Evolutionary conservation across 371 early-diverging fungal genomes (phyloP), one percentile per base, ranked within the genome.

Genomic region (Mucor racemosus): DNA sequence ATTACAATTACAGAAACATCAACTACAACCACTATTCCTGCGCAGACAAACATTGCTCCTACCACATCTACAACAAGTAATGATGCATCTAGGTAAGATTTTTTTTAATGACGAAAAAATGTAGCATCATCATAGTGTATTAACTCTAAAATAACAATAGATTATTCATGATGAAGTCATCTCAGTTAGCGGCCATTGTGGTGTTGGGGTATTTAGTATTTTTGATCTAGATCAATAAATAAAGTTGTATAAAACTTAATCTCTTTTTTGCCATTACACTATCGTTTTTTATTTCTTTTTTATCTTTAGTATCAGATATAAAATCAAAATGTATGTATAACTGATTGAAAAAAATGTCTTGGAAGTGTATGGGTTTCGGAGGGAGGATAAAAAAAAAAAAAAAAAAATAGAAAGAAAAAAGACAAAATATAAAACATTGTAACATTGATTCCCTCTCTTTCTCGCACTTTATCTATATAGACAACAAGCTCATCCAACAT

Each of bases 81-180:
- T 42, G 59, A 59, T 40, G 59, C 59, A 41, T 13, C 19, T 5
- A 59, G 59, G 59, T 59, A 59, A 59, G 17, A 10, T 39, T 39
- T n/a, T 15, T 35, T n/a, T 5, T 17, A 38, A 10, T 7, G n/a
- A 55, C 14, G n/a, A 55, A 17, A 15, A 14, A 55, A 5, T 1
- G 1, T 55, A 55, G 35, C 33, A 34, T 55, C 56, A 33, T 15
- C 56, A 55, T 33, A 14, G 36, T 35, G 34, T 56, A 56, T 36
- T 56, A 17, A 56, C 9, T 35, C 36, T 5, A 34, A 56, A 55
- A 38, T 38, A 58, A 38, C 14, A 38, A 58, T 21, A 58, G 39
- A 46, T 46, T 46, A 34, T 44, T 60, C 60, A 60, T 34, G 15
- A 60, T 60, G 60, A 60, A 60, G 46, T 60, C 60, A 60, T 58